These are phyloP conservation scores for Coemansia sp. DNA, from an alignment of 192 early-diverging fungal genomes.

Conservation along the genomic window DNA sequence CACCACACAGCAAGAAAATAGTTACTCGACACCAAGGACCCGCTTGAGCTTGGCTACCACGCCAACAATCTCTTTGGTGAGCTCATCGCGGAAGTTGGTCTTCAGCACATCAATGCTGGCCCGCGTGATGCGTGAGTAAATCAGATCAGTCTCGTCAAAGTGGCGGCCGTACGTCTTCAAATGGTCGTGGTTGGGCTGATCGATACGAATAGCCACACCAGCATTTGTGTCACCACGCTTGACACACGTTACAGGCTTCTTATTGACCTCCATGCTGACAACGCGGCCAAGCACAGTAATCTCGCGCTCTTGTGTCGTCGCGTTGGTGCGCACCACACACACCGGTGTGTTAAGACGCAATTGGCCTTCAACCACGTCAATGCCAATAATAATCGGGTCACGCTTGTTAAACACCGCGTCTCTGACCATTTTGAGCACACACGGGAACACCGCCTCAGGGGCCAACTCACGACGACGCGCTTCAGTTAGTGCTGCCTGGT, in stretches of 20 bases:
- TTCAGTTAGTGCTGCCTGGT: slow-evolving; percentile 75
- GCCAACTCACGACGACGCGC: slow-evolving; percentile 85
- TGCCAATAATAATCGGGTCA: slow-evolving; percentile 92
- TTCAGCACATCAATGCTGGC: slow-evolving; percentile 94
- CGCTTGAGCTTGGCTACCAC: slow-evolving; percentile 81
- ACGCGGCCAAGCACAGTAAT: slow-evolving; percentile 84
- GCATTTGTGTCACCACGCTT: slow-evolving; percentile 81
- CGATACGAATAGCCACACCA: slow-evolving; percentile 90
- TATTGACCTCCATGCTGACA: slow-evolving; percentile 89
- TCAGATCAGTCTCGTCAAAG: slow-evolving; percentile 78
- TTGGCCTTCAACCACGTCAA: slow-evolving; percentile 91
- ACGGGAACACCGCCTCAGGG: slow-evolving; percentile 95
- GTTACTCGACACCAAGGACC: slow-evolving; percentile 52
- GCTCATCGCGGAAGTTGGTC: slow-evolving; percentile 83
- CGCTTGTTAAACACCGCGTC: slow-evolving; percentile 93
- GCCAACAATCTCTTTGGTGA: slow-evolving; percentile 87
- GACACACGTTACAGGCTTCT: slow-evolving; percentile 77
- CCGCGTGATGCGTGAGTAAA: slow-evolving; percentile 83
- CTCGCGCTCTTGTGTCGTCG: slow-evolving; percentile 70
- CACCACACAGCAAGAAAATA: too few species aligned
- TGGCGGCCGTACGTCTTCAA: slow-evolving; percentile 92
- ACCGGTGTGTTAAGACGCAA: slow-evolving; percentile 89
- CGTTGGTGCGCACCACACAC: slow-evolving; percentile 76
- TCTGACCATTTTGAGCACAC: slow-evolving; percentile 82
- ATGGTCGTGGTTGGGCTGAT: slow-evolving; percentile 77